Conservation (phyloP, 2,329 filamentous ascomycete species). For the Paraconiothyrium sp. region DNA sequence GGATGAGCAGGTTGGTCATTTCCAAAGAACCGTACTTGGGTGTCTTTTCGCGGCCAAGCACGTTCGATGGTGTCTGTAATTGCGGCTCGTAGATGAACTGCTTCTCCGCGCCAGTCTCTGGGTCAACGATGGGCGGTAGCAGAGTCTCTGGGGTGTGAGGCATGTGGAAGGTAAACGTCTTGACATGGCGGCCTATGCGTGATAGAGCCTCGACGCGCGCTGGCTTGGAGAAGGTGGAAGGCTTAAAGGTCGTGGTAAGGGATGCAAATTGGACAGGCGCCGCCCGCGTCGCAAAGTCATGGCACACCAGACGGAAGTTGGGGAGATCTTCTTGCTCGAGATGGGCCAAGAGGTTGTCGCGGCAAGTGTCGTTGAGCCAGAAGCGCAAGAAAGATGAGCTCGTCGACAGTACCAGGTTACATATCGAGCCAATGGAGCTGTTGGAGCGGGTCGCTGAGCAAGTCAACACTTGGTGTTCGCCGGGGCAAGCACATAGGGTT, state of each 20-base stretch:
- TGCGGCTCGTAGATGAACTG: slow-evolving; percentile 85
- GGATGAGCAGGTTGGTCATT: slow-evolving; percentile 81
- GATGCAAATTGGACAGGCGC: slow-evolving; percentile 75
- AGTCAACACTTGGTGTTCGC: slow-evolving; percentile 29
- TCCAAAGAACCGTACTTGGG: slow-evolving; percentile 84
- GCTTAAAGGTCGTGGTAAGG: slow-evolving; percentile 74
- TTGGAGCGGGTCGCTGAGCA: slow-evolving; percentile 54
- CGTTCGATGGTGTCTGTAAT: slow-evolving; percentile 65
- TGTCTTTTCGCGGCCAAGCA: slow-evolving; percentile 63
- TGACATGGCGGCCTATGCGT: slow-evolving; percentile 80
- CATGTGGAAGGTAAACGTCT: slow-evolving; percentile 79
- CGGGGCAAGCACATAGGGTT: slow-evolving; percentile 20
- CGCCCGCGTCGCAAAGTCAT: slow-evolving; percentile 74
- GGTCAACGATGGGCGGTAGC: slow-evolving; percentile 84
- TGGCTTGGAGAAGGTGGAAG: slow-evolving; percentile 79
- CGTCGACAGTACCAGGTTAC: slow-evolving; percentile 59
- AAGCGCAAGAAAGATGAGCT: slow-evolving; percentile 60
- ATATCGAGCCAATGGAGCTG: slow-evolving; percentile 58
- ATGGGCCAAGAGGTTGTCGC: slow-evolving; percentile 55
- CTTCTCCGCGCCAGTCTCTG: slow-evolving; percentile 78
- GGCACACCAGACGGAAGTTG: slow-evolving; percentile 70
- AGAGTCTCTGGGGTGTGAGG: slow-evolving; percentile 82
- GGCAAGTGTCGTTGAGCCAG: slow-evolving; percentile 60
- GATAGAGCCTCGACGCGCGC: slow-evolving; percentile 77
- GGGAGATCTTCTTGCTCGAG: slow-evolving; percentile 54